A percentile compares a stretch with the other conserved stretches of the same genome.
phyloP scores from a whole-genome alignment of 371 early-diverging fungal species.

The Phascolomyces articulosus region DNA sequence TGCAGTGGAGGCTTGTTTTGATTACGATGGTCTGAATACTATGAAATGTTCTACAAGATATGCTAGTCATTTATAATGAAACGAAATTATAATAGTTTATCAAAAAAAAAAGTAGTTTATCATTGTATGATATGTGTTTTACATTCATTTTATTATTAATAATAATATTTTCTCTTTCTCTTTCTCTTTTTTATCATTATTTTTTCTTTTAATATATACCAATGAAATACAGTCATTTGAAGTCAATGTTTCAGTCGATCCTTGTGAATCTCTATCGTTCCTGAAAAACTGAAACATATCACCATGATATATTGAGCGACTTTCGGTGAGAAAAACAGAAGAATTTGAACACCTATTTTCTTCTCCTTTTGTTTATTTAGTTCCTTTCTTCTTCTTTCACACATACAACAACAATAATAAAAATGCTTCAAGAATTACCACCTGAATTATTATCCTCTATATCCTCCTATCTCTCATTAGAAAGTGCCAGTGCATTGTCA shows the following conservation, averaged over 20 bases:
- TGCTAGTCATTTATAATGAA: conserved; percentile 26
- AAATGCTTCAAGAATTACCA: conserved; percentile 26
- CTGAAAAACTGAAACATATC: conserved; percentile 7
- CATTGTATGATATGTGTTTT: too few species aligned
- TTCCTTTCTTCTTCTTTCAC: neutral
- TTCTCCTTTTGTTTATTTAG: neutral
- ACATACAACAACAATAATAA: neutral
- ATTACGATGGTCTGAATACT: conserved; percentile 8
- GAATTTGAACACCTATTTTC: neutral
- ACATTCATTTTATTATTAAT: too few species aligned
- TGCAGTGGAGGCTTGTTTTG: conserved; percentile 66
- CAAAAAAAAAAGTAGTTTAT: too few species aligned
- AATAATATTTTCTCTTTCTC: neutral
- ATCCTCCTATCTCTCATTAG: conserved; percentile 18
- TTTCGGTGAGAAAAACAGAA: neutral
- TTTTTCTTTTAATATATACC: too few species aligned
- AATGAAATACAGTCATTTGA: too few species aligned
- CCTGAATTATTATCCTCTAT: conserved; percentile 25
- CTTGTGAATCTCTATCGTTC: neutral
- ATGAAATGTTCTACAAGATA: conserved; percentile 14
- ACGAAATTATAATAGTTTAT: conserved; percentile 4
- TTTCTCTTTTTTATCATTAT: too few species aligned
- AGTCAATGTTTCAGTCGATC: neutral
- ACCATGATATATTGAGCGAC: neutral
- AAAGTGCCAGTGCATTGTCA: conserved; percentile 18